Evolutionary conservation across 1,284 basidiomycete genomes (phyloP), one percentile per base, ranked within the genome.

Genomic region (Rhodotorula sp.): DNA sequence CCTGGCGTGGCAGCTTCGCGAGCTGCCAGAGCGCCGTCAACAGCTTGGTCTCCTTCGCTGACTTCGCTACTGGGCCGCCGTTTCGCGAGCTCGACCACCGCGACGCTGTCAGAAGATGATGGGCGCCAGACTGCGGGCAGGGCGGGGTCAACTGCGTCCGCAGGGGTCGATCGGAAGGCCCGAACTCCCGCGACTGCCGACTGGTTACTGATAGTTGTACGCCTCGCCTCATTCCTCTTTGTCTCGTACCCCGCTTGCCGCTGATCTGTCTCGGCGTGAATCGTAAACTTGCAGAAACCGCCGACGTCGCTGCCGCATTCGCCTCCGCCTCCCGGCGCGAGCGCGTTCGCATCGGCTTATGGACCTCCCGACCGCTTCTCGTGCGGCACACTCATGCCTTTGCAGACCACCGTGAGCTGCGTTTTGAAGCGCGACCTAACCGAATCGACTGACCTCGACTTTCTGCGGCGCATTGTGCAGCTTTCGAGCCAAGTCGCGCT

Each of bases 401-500:
- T 77, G 1, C 69, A 75, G 29, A 29, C 68, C 2, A 75, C 67
- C 0, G 76, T 76, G 44, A 29, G 68, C 45, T 5, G 14, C 17
- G 7, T 4, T 22, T 1, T 8, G 1, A 4, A 17, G 5, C 14
- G 33, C 7, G 30, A 37, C 10, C 15, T 37, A 44, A 7, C 37
- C 7, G 6, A 10, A 7, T 10, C n/a, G n/a, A 10, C 37, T 42
- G 37, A 42, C 1, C 37, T 10, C 37, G 10, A 14, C 10, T 42
- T 26, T 46, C 10, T 37, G 37, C 37, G 37, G 37, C 22, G 4
- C 42, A 17, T 5, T 20, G 15, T 10, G 42, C 56, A 77, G 76
- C 70, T 77, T 12, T 26, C 71, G 2, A 60, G 71, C 18, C 76
- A 77, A 59, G 53, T 76, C 29, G 53, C 69, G 14, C 58, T 75